Evolutionary conservation across 352 stramenopile species (phyloP).

Genomic region (Pythium folliculosum): DNA sequence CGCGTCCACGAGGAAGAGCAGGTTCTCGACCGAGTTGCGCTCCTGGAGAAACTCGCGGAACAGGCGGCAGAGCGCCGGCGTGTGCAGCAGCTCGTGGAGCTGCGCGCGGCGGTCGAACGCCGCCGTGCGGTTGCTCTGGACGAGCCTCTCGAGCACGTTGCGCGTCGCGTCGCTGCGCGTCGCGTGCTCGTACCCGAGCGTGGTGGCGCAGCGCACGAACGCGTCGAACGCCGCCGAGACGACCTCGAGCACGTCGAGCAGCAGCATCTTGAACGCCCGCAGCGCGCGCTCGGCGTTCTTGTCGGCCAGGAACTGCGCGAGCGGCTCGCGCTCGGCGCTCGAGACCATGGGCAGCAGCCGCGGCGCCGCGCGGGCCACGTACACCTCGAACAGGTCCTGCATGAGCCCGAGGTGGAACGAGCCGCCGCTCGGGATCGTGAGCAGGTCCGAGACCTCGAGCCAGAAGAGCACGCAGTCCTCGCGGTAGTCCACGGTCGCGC

Average conservation of each 20-base stretch:
- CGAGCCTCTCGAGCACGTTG: slow-evolving; percentile 56
- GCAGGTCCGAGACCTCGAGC: slow-evolving; percentile 64
- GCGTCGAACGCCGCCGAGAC: slow-evolving; percentile 60
- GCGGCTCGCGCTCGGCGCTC: slow-evolving; percentile 42
- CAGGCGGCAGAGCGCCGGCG: slow-evolving; percentile 47
- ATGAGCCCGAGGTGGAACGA: slow-evolving; percentile 64
- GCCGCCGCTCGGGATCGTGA: slow-evolving; percentile 57
- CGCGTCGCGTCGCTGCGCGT: slow-evolving; percentile 46
- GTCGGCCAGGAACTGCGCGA: slow-evolving; percentile 50
- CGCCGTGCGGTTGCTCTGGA: slow-evolving; percentile 35
- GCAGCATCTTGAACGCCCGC: slow-evolving; percentile 60
- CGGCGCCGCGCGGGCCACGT: slow-evolving; percentile 40
- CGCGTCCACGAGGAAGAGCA: slow-evolving; percentile 70
- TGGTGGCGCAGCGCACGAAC: slow-evolving; percentile 43
- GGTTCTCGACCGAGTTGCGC: slow-evolving; percentile 57
- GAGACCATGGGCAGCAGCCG: slow-evolving; percentile 59
- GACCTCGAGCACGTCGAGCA: slow-evolving; percentile 61
- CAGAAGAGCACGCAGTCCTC: slow-evolving; percentile 71
- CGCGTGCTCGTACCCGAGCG: slow-evolving; percentile 41
- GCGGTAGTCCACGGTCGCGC: slow-evolving; percentile 43
- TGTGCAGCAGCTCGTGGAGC: slow-evolving; percentile 56
- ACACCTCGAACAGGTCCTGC: slow-evolving; percentile 61
- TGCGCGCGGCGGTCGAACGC: slow-evolving; percentile 47
- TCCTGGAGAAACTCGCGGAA: slow-evolving; percentile 61
- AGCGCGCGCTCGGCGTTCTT: slow-evolving; percentile 44